Base-by-base conservation (phyloP, 2,329 filamentous ascomycete genomes). In the Raffaelea arxii region DNA sequence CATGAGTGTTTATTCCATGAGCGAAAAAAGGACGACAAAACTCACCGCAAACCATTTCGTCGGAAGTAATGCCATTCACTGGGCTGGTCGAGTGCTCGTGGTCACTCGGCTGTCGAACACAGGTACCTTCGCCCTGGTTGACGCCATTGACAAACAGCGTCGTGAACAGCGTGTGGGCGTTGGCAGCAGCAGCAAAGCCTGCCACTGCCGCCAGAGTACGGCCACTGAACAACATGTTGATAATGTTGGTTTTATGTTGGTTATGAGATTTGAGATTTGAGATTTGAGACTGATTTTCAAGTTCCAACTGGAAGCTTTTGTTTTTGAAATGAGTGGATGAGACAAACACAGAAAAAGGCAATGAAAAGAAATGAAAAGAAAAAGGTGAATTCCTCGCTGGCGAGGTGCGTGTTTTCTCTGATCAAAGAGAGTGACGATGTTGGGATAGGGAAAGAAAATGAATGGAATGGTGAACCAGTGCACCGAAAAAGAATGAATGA, bases 1-100 rank as follows among this genome's bases (percentile, higher is more conserved):
- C 7, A 1, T 19, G 14, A 30, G 14, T 22, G 40, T 27, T 22
- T 32, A 5, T 23, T 18, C n/a, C 37, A 49, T 57, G n/a, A n/a
- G n/a, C n/a, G n/a, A n/a, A n/a, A n/a, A n/a, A n/a, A n/a, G n/a
- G n/a, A n/a, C n/a, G 22, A 21, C 42, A 65, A 61, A 14, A 63
- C 73, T 50, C 69, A 82, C 82, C 84, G 59, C 84, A 89, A 32
- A 82, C 81, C 77, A 88, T 83, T 51, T 80, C 78, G 24, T 72
- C 61, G 53, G 75, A 78, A 14, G 63, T 59, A 16, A 87, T 60
- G 50, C 75, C 68, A 4, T 65, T 64, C 44, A 88, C 70, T 24
- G 83, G 84, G 30, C 60, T 62, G 5, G 74, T 83, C 43, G 75
- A 70, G 0, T 68, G 73, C 6, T 62, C 59, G 3, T 69, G 63